Evolutionary conservation across 768 basidiomycete species (phyloP), one percentile per base, ranked within the genome.

Genomic region (Pleurotus tuoliensis): DNA sequence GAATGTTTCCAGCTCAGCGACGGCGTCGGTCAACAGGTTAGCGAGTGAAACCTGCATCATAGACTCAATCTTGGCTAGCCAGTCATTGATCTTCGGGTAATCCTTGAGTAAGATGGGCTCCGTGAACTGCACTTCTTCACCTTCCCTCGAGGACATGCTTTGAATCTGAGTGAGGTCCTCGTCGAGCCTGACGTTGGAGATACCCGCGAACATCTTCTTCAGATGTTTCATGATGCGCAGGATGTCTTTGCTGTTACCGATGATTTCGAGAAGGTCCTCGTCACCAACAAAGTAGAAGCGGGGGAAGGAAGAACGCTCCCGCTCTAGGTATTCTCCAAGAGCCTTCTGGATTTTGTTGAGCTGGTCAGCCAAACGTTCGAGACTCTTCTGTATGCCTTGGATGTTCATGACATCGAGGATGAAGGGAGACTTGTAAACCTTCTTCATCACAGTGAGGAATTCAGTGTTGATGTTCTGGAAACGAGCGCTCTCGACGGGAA

Each of bases 201-300:
- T 88, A 24, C 97, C 97, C 18, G 97, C 97, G 72, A 99, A 99
- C 97, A 99, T 99, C 81, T 99, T 99, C 79, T 98, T 98, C 58
- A 99, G 80, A 74, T 98, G 97, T 64, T 99, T 99, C 92, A 97
- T 94, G 71, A 98, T 92, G 39, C 97, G 90, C 44, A 94, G 73
- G 63, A 98, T 97, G 66, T 98, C 95, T 71, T 98, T 99, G 81
- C 94, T 97, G 76, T 99, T 99, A 61, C 97, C 97, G 61, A 99
- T 98, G 64, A 99, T 99, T 71, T 99, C 97, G 60, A 99, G 80
- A 59, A 99, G 74, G 68, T 99, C 97, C 68, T 99, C 97, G 72
- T 99, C 97, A 64, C 97, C 97, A 53, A 99, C 94, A 65, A 99
- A 99, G 75, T 99, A 99, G 78, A 99, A 99, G 6, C 97, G 91